phyloP scores from a whole-genome alignment of 2,329 filamentous ascomycete genomes.

The Myriosclerotinia duriaeana region DNA sequence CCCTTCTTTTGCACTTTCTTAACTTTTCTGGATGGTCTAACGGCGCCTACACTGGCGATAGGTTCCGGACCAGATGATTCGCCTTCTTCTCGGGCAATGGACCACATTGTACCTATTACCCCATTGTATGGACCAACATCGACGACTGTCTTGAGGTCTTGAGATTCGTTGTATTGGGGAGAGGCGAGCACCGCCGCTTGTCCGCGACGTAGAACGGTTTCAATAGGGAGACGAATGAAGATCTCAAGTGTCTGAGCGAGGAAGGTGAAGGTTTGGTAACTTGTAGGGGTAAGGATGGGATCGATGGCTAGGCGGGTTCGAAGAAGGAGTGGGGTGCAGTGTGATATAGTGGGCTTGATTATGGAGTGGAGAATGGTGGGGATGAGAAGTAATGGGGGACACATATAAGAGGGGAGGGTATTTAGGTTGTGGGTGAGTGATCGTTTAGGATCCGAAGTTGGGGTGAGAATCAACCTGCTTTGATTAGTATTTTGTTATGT shows the following conservation, averaged over 20 bases:
- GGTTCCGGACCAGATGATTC: constrained; percentile 46
- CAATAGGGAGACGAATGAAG: constrained; percentile 82
- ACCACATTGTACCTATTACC: constrained; percentile 88
- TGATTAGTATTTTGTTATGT: constrained; percentile 36
- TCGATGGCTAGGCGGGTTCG: constrained; percentile 84
- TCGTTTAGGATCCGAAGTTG: constrained; percentile 72
- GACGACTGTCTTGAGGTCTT: constrained; percentile 63
- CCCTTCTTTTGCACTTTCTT: constrained; percentile 43
- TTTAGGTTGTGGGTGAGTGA: constrained; percentile 72
- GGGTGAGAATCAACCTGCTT: constrained; percentile 76
- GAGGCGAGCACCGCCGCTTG: constrained; percentile 69
- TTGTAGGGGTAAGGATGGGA: constrained; percentile 73
- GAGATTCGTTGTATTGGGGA: constrained; percentile 22
- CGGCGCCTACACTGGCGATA: constrained; percentile 4
- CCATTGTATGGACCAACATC: constrained; percentile 78
- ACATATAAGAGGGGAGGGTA: constrained; percentile 73
- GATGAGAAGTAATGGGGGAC: constrained; percentile 67
- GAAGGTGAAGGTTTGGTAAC: constrained; percentile 82
- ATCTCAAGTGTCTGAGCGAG: constrained; percentile 76
- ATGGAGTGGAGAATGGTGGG: constrained; percentile 87
- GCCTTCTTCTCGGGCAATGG: constrained; percentile 82
- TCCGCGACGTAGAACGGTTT: constrained; percentile 85
- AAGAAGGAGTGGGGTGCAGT: constrained; percentile 80
- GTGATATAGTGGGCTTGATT: constrained; percentile 77
- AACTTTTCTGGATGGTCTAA: constrained; percentile 24